Percentiles rank a stretch among this genome's conserved stretches.
Conservation (phyloP, 495 filamentous ascomycete species). For the Penicillium simplicissimum region DNA sequence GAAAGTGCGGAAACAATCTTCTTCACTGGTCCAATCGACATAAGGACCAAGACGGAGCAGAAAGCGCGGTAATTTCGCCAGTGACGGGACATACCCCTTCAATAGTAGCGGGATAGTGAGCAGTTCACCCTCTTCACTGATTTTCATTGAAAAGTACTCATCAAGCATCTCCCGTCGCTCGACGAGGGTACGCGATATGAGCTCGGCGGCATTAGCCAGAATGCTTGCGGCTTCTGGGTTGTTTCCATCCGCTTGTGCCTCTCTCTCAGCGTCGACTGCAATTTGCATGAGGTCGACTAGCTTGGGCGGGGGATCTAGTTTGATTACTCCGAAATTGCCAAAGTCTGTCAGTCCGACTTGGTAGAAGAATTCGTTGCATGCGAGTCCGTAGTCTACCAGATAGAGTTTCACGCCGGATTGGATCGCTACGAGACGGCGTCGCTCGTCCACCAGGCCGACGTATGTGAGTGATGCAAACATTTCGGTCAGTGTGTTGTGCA, state of each 20-base stretch:
- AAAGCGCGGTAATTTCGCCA: slow-evolving; percentile 88
- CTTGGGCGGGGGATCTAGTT: slow-evolving; percentile 72
- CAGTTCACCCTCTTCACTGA: slow-evolving; percentile 76
- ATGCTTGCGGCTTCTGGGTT: slow-evolving; percentile 59
- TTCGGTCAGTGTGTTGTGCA: slow-evolving; percentile 89
- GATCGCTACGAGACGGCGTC: slow-evolving; percentile 82
- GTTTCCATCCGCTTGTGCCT: slow-evolving; percentile 19
- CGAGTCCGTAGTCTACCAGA: slow-evolving; percentile 89
- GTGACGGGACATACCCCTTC: slow-evolving; percentile 81
- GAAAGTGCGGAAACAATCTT: slow-evolving; percentile 83
- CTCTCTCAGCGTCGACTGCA: slow-evolving; percentile 66
- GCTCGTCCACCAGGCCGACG: slow-evolving; percentile 88
- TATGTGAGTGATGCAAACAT: slow-evolving; percentile 89
- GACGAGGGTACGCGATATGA: slow-evolving; percentile 63
- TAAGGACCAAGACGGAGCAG: slow-evolving; percentile 85
- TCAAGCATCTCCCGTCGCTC: slow-evolving; percentile 79
- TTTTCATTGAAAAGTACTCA: slow-evolving; percentile 89
- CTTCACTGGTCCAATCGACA: slow-evolving; percentile 84
- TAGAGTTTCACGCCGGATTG: slow-evolving; percentile 92
- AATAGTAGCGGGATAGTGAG: slow-evolving; percentile 78
- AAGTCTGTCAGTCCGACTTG: slow-evolving; percentile 96
- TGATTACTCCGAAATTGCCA: slow-evolving; percentile 87
- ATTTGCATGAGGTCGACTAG: slow-evolving; percentile 70
- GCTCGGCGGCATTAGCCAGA: slow-evolving; percentile 63
- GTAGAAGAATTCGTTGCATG: slow-evolving; percentile 92